Evolutionary conservation across 805 yeast species (phyloP).

Genomic region (Ogataea nakhonphanomensis): DNA sequence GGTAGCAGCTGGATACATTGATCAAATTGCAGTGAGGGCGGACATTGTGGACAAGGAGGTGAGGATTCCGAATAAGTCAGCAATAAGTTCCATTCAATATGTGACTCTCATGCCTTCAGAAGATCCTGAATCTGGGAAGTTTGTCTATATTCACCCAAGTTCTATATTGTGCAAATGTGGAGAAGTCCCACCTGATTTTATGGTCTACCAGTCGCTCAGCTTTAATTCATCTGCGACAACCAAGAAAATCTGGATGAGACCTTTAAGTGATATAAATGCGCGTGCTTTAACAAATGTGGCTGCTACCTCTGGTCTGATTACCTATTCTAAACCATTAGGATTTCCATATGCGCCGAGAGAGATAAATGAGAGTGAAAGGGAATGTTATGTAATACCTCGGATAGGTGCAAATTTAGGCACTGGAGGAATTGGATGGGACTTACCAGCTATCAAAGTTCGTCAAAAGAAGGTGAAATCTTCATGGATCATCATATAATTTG

Average conservation of each 20-base stretch:
- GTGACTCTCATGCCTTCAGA: conserved; percentile 48
- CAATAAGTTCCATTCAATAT: conserved; percentile 62
- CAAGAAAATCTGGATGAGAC: conserved; percentile 59
- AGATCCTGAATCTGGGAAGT: conserved; percentile 40
- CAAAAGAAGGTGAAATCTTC: conserved; percentile 65
- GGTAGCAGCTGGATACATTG: conserved; percentile 88
- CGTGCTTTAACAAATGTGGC: conserved; percentile 76
- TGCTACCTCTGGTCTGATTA: conserved; percentile 63
- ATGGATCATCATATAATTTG: conserved; percentile 48
- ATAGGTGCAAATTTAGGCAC: conserved; percentile 80
- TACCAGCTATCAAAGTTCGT: conserved; percentile 72
- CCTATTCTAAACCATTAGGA: conserved; percentile 89
- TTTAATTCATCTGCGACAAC: conserved; percentile 42
- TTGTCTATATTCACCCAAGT: conserved; percentile 76
- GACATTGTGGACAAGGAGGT: conserved; percentile 67
- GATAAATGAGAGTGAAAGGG: conserved; percentile 63
- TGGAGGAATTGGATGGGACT: conserved; percentile 90
- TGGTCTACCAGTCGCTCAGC: conserved; percentile 71
- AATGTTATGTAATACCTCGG: conserved; percentile 87
- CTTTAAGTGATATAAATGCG: conserved; percentile 72
- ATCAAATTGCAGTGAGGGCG: conserved; percentile 83
- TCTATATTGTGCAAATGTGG: conserved; percentile 63
- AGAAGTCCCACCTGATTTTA: conserved; percentile 70
- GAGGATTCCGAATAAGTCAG: conserved; percentile 53
- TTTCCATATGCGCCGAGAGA: conserved; percentile 83